Conservation (phyloP, 2,329 filamentous ascomycete genomes). For the Triangularia verruculosa region DNA sequence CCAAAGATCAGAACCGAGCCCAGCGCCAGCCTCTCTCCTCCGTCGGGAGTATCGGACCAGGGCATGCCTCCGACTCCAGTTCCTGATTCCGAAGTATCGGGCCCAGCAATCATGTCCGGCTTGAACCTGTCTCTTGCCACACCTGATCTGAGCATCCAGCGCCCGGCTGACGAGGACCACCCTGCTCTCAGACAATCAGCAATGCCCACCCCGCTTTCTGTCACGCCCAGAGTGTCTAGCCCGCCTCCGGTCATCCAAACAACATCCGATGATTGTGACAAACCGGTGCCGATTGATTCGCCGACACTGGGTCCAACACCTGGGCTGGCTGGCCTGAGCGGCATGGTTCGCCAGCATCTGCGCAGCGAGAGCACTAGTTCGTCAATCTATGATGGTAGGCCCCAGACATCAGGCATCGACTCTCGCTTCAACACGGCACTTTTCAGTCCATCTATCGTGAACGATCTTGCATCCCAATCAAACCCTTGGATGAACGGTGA, state of each 20-base stretch:
- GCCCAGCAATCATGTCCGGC: conserved; percentile 10
- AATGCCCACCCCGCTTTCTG: conserved; percentile 42
- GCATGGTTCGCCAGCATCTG: conserved; percentile 80
- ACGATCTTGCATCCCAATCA: conserved; percentile 34
- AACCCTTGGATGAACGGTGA: conserved; percentile 47
- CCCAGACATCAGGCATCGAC: conserved; percentile 37
- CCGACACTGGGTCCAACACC: conserved; percentile 67
- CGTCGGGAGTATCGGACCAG: conserved; percentile 35
- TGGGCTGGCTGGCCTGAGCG: conserved; percentile 60
- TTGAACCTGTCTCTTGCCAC: conserved; percentile 19
- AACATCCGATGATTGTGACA: conserved; percentile 22
- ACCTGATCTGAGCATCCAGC: conserved; percentile 41
- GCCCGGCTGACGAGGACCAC: conserved; percentile 52
- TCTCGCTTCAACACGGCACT: conserved; percentile 37
- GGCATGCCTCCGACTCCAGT: conserved; percentile 41
- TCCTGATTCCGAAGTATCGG: conserved; percentile 40
- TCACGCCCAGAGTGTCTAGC: conserved; percentile 29
- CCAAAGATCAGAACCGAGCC: conserved; percentile 43
- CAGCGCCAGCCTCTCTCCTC: conserved; percentile 46
- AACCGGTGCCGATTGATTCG: conserved; percentile 56
- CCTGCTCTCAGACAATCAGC: conserved; percentile 51
- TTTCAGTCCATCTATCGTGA: conserved; percentile 30
- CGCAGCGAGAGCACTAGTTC: conserved; percentile 78
- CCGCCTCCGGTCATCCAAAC: conserved; percentile 27
- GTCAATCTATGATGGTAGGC: conserved; percentile 64